A percentile compares a stretch with the other conserved stretches of the same genome.
phyloP scores from a whole-genome alignment of 257 asterid species.

The Eucommia ulmoides region DNA sequence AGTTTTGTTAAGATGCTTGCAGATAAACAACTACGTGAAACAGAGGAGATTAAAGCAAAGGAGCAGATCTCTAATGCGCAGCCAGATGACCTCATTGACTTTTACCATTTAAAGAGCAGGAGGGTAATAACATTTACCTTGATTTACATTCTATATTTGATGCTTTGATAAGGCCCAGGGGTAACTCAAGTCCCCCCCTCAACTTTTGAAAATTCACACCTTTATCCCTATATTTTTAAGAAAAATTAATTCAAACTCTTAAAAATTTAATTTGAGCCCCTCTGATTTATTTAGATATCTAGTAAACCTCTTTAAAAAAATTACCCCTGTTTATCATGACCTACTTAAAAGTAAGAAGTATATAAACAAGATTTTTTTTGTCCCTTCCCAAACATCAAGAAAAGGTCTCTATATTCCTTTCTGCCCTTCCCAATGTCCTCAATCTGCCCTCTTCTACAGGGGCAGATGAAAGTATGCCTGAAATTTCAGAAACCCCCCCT shows the following conservation, averaged over 20 bases:
- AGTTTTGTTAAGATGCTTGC: conserved; percentile 91
- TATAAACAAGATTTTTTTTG: too few species aligned
- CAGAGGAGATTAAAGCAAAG: conserved; percentile 78
- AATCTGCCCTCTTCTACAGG: too few species aligned
- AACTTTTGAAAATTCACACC: too few species aligned
- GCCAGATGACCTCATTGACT: conserved; percentile 92
- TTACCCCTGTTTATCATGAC: too few species aligned
- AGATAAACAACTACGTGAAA: conserved; percentile 86
- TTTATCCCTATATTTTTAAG: neutral
- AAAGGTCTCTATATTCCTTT: too few species aligned
- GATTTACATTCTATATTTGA: conserved; percentile 3
- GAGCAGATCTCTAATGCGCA: conserved; percentile 69
- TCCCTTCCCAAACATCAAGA: too few species aligned
- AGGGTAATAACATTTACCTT: conserved; percentile 21
- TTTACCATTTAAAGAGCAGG: conserved; percentile 92
- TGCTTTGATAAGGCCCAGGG: neutral
- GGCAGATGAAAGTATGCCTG: too few species aligned
- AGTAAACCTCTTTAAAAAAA: too few species aligned
- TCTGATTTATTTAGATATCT: neutral
- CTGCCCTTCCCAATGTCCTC: too few species aligned
- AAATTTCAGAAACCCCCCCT: too few species aligned
- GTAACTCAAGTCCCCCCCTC: neutral
- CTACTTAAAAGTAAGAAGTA: too few species aligned
- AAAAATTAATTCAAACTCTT: neutral
- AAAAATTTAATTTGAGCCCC: neutral